phyloP scores from a whole-genome alignment of 1,284 basidiomycete species.

The Marasmius sp. region DNA sequence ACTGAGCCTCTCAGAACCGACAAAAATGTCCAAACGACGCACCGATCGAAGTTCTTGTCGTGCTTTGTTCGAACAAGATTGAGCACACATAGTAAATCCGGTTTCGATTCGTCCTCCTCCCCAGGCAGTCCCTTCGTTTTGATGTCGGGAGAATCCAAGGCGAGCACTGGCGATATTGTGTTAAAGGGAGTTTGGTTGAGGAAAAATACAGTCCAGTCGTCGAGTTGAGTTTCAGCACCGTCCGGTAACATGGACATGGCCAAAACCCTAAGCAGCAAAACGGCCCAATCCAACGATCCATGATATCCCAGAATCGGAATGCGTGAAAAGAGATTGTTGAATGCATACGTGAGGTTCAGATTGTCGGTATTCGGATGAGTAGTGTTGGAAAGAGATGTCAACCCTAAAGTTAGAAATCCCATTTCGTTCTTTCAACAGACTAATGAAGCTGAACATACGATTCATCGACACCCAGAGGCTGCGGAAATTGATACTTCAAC shows the following conservation, averaged over 20 bases:
- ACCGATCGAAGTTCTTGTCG: slow-evolving; percentile 86
- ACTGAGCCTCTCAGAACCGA: slow-evolving; percentile 6
- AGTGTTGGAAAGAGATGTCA: slow-evolving; percentile 4
- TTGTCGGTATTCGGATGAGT: background rate
- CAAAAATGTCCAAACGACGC: slow-evolving; percentile 26
- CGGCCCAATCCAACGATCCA: background rate
- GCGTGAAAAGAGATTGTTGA: background rate
- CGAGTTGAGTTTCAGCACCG: slow-evolving; percentile 90
- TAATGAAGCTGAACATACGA: slow-evolving; percentile 53
- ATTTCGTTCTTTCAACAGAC: background rate
- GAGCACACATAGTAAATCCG: slow-evolving; percentile 85
- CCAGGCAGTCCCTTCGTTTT: slow-evolving; percentile 39
- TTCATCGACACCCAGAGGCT: slow-evolving; percentile 88
- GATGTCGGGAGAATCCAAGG: slow-evolving; percentile 61
- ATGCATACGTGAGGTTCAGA: background rate
- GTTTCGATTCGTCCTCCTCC: slow-evolving; percentile 37
- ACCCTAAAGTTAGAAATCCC: background rate
- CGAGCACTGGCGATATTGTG: slow-evolving; percentile 80
- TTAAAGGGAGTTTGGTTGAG: slow-evolving; percentile 90
- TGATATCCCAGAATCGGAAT: background rate
- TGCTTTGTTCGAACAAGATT: slow-evolving; percentile 96
- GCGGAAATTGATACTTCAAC: slow-evolving; percentile 91
- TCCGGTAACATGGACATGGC: slow-evolving; percentile 99
- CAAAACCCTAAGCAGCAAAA: slow-evolving; percentile 59
- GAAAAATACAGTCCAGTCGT: slow-evolving; percentile 99